These are phyloP conservation scores for Coemansia sp. DNA, from an alignment of 192 early-diverging fungal species.

Conservation along the genomic window DNA sequence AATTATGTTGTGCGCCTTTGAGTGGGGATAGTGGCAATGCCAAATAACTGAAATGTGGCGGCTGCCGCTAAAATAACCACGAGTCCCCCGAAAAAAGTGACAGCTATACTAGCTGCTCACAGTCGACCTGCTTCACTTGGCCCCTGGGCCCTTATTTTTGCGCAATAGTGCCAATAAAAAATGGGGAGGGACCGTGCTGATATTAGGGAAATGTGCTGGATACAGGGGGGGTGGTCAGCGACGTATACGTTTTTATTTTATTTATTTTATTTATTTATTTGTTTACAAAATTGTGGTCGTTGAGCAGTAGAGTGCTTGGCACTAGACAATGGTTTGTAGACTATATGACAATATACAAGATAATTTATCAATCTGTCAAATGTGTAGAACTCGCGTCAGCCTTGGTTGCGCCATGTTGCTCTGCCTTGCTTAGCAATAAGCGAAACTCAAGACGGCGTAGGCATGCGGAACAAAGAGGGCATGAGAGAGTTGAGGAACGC, in stretches of 20 bases:
- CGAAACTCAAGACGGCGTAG: no score
- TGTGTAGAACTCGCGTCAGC: background rate
- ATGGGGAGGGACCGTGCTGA: slow-evolving; percentile 4
- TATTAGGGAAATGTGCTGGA: background rate
- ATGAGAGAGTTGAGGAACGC: background rate
- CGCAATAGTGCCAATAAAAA: background rate
- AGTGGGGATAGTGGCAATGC: slow-evolving; percentile 5
- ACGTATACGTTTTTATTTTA: background rate
- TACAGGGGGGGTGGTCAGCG: background rate
- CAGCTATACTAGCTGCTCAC: slow-evolving; percentile 3
- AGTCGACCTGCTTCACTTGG: background rate
- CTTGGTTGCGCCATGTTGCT: background rate
- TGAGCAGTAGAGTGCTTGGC: background rate
- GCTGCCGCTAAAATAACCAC: slow-evolving; percentile 3
- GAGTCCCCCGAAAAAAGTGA: background rate
- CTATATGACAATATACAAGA: background rate
- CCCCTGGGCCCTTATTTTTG: background rate
- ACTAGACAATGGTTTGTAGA: background rate
- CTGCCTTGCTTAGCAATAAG: background rate
- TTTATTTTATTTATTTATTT: slow-evolving; percentile 10
- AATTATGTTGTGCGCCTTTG: slow-evolving; percentile 7
- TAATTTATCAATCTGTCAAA: background rate
- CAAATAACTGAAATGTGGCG: slow-evolving; percentile 2
- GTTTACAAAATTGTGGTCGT: background rate
- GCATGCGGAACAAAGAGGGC: background rate